phyloP scores from a whole-genome alignment of 208 protist genomes.

The Naegleria lovaniensis region DNA sequence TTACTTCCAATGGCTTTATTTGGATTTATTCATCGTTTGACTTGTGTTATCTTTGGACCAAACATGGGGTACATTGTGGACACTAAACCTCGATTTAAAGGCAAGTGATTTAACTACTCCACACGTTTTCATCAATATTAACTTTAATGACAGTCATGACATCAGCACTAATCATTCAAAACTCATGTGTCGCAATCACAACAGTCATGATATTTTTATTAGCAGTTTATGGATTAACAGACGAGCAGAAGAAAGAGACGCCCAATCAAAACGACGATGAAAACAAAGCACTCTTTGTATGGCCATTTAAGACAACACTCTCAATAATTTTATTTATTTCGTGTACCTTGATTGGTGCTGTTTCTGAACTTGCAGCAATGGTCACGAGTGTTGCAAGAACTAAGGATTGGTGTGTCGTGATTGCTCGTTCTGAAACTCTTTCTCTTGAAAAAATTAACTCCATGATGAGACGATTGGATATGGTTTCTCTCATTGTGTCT shows the following conservation, averaged over 20 bases:
- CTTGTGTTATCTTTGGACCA: neutral
- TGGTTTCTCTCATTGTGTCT: neutral
- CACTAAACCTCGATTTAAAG: neutral
- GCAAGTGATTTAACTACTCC: neutral
- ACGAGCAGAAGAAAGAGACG: neutral
- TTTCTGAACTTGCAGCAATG: neutral
- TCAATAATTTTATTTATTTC: neutral
- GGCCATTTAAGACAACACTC: neutral
- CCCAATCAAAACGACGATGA: neutral
- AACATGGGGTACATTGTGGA: neutral
- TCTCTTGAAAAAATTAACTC: neutral
- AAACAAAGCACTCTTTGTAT: neutral
- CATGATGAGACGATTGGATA: neutral
- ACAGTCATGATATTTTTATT: neutral
- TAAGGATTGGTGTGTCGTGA: neutral
- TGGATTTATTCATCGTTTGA: neutral
- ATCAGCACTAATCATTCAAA: neutral
- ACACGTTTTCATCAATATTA: no score
- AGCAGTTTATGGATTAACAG: neutral
- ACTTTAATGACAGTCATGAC: neutral
- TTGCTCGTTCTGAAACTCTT: neutral
- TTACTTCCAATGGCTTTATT: neutral
- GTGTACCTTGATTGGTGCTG: neutral
- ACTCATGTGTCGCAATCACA: neutral
- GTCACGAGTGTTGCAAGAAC: neutral